Conservation (phyloP, 192 early-diverging fungal genomes). For the Coemansia sp. region DNA sequence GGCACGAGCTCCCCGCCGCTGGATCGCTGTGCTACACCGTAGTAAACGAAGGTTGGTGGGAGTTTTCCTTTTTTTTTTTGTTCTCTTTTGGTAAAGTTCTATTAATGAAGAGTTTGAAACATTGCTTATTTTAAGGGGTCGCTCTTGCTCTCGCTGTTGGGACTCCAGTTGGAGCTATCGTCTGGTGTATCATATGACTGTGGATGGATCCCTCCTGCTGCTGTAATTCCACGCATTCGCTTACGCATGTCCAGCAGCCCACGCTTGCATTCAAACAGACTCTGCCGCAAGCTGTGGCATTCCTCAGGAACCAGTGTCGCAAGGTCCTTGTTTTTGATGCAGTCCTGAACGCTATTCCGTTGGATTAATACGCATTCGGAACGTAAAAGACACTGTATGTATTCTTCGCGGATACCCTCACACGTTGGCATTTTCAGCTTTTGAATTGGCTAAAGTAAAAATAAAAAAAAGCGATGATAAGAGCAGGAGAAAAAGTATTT, state of each 20-base stretch:
- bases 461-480: background rate
- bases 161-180: conserved; percentile 39
- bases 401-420: conserved; percentile 51
- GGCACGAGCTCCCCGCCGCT: conserved; percentile 36
- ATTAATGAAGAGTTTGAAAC: too few relatives aligned
- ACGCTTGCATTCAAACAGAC: conserved; percentile 53
- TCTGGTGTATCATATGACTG: conserved; percentile 22
- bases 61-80: background rate
- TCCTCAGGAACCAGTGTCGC: conserved; percentile 30
- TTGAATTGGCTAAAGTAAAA: background rate
- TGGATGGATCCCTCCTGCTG: conserved; percentile 17
- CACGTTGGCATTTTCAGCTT: conserved; percentile 41
- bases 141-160: background rate
- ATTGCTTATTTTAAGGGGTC: background rate
- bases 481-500: background rate
- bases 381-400: conserved; percentile 44
- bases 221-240: conserved; percentile 49
- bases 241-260: conserved; percentile 54
- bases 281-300: conserved; percentile 41
- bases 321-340: conserved; percentile 44
- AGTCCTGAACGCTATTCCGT: conserved; percentile 43
- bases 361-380: conserved; percentile 53
- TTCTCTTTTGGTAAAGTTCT: too few relatives aligned
- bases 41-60: too few relatives aligned
- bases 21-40: conserved; percentile 27